phyloP scores from a whole-genome alignment of 345 rosid species.

The Alliaria petiolata region DNA sequence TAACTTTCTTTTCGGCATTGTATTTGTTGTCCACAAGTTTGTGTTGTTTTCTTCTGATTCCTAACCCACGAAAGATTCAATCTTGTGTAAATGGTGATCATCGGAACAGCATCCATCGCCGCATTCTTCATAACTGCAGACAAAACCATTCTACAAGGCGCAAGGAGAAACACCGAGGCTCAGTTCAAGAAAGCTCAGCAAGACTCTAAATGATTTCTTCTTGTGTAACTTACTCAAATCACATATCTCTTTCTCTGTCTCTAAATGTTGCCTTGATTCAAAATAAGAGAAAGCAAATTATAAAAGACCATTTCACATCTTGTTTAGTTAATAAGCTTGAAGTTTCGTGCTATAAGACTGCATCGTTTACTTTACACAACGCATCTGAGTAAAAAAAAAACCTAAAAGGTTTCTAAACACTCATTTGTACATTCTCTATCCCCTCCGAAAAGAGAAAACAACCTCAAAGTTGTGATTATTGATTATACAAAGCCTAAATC shows the following conservation, averaged over 20 bases:
- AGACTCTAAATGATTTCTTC: conserved; percentile 10
- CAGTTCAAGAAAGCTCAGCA: conserved; percentile 31
- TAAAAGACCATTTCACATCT: background rate
- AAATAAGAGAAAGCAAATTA: conserved; percentile 7
- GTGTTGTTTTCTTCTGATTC: background rate
- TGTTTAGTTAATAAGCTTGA: background rate
- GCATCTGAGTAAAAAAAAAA: background rate
- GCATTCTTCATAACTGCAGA: conserved; percentile 93
- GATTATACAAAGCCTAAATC: conserved; percentile 28
- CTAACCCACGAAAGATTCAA: background rate
- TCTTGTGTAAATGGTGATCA: conserved; percentile 2
- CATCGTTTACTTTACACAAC: background rate
- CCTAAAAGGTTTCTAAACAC: background rate
- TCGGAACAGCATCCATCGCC: conserved; percentile 51
- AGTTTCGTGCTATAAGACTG: background rate
- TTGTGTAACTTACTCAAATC: conserved; percentile 16
- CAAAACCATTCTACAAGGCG: conserved; percentile 84
- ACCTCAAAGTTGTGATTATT: conserved; percentile 1
- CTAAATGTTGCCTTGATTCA: background rate
- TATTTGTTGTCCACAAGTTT: background rate
- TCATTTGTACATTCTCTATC: background rate
- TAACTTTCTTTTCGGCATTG: background rate
- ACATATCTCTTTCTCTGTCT: conserved; percentile 1
- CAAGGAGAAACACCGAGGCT: conserved; percentile 45
- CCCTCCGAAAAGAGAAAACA: background rate